These are phyloP conservation scores for Larix kaempferi DNA, from an alignment of 75 land plant species.

Conservation along the genomic window DNA sequence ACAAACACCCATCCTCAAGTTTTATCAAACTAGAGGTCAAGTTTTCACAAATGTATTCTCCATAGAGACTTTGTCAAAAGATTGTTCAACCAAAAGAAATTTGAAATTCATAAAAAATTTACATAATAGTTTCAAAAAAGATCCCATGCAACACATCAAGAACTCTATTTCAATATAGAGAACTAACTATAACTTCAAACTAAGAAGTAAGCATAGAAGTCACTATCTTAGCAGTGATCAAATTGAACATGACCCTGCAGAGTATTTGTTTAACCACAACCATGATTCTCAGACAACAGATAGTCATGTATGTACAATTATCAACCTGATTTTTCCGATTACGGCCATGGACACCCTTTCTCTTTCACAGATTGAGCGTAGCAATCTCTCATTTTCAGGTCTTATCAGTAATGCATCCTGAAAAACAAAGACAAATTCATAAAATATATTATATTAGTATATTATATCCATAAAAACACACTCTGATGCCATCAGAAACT, in stretches of 20 bases:
- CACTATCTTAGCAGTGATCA: background rate
- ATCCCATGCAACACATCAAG: background rate
- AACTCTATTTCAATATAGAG: background rate
- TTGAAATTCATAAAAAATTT: background rate
- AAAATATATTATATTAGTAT: background rate
- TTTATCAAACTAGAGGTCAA: background rate
- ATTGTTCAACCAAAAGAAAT: background rate
- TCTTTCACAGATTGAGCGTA: constrained; percentile 75
- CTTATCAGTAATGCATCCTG: constrained; percentile 83
- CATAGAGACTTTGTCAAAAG: background rate
- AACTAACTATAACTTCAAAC: background rate
- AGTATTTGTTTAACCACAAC: background rate
- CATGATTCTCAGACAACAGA: background rate
- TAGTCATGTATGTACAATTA: background rate
- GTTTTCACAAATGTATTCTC: background rate
- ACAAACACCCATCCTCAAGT: background rate
- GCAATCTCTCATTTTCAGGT: constrained; percentile 64
- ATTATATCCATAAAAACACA: background rate
- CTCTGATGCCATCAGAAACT: background rate
- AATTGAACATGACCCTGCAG: background rate
- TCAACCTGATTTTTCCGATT: constrained; percentile 74
- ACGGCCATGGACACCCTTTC: constrained; percentile 98
- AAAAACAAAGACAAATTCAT: background rate
- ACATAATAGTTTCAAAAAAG: background rate
- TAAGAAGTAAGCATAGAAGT: background rate